These are phyloP conservation scores for Prunus dulcis DNA, from an alignment of 306 rosid genomes.

Conservation along the genomic window DNA sequence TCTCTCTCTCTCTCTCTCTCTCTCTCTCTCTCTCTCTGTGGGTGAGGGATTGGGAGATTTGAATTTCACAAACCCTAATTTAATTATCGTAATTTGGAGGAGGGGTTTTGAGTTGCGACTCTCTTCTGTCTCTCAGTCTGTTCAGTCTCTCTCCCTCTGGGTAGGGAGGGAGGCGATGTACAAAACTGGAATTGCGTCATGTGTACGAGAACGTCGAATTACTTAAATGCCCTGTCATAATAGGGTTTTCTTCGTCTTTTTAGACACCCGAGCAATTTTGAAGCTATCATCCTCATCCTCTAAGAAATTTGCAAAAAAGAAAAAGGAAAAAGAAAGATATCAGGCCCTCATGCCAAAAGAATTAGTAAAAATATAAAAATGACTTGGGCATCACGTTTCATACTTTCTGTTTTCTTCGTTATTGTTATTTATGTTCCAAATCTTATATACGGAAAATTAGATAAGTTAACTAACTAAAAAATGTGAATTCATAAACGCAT, in stretches of 20 bases:
- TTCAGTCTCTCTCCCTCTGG: background rate
- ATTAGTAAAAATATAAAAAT: too few relatives aligned
- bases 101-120: background rate
- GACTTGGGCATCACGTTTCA: too few relatives aligned
- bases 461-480: too few relatives aligned
- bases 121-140: background rate
- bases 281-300: background rate
- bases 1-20: background rate
- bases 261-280: background rate
- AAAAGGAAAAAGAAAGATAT: too few relatives aligned
- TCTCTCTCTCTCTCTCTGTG: background rate
- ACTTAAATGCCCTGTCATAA: constrained; percentile 5
- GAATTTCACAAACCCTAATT: constrained; percentile 1
- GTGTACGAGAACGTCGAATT: constrained; percentile 8
- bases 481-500: too few relatives aligned
- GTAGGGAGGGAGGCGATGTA: background rate
- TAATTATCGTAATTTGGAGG: too few relatives aligned
- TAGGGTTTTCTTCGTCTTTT: background rate
- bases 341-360: too few relatives aligned
- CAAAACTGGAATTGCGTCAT: background rate
- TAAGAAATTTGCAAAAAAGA: too few relatives aligned
- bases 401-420: too few relatives aligned
- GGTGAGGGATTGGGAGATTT: background rate
- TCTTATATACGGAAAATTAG: too few relatives aligned
- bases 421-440: too few relatives aligned